Conservation (phyloP, 257 asterid genomes). For the Nicotiana tabacum region DNA sequence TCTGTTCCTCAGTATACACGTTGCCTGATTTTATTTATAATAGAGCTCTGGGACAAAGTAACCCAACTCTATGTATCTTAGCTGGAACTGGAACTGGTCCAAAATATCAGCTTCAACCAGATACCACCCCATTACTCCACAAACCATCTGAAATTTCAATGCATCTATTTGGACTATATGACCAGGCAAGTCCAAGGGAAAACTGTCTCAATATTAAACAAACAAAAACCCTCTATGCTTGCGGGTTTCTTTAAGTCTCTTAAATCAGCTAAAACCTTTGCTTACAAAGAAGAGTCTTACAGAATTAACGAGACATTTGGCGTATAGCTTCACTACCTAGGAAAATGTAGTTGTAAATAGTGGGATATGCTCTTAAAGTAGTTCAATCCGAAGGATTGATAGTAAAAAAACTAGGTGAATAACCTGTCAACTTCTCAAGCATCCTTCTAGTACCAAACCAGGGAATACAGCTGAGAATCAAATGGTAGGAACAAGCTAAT, state of each 20-base stretch:
- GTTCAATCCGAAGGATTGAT: neutral
- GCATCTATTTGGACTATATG: neutral
- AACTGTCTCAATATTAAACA: no score
- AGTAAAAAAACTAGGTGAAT: neutral
- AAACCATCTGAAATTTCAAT: neutral
- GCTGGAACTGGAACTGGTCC: neutral
- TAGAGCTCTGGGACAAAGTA: neutral
- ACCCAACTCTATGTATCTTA: neutral
- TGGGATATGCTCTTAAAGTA: neutral
- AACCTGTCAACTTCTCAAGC: neutral
- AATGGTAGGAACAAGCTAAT: neutral
- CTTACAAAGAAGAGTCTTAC: neutral
- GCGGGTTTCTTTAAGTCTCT: neutral
- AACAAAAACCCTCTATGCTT: no score
- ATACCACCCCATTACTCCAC: neutral
- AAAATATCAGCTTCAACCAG: neutral
- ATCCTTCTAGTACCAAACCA: neutral
- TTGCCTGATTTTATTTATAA: neutral
- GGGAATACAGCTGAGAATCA: neutral
- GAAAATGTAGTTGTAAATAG: neutral
- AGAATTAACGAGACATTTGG: neutral
- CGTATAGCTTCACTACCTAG: neutral
- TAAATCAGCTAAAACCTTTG: neutral
- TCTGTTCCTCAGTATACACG: neutral
- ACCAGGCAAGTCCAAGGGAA: neutral